Base-by-base conservation (phyloP, 1,284 basidiomycete species). In the Hemileia vastatrix region DNA sequence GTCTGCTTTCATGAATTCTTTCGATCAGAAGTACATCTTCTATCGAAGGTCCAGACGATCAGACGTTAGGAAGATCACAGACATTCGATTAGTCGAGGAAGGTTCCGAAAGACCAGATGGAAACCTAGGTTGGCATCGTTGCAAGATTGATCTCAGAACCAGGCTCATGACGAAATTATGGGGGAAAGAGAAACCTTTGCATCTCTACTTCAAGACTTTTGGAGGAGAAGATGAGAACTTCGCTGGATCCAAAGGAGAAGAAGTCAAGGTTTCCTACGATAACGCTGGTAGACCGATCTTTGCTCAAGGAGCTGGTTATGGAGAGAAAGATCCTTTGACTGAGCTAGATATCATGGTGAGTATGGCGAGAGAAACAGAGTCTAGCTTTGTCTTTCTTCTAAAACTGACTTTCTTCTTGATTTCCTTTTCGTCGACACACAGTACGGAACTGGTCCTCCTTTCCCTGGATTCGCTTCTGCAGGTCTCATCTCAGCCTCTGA, bases 381-480 rank as follows among this genome's bases (percentile, higher is more conserved):
- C 23, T 15, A 5, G 18, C 23, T 31, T 18, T 15, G 18, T 45
- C 24, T 31, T 43, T 32, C 27, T 43, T 21, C 52, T 54, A 32
- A 54, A n/a, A 23, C 15, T 52, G 18, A 27, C 15, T 23, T 27
- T 27, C 15, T 23, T 15, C 50, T 23, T 24, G 50, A 23, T n/a
- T n/a, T 31, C 32, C n/a, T 11, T 23, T 43, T 23, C n/a, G 9
- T 40, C 36, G 8, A 11, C 36, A 9, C 8, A 24, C 24, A 54
- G 63, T 74, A 74, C 47, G 72, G 72, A 21, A 59, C 66, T 44
- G 70, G 71, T 31, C 65, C 67, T 1, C 67, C 69, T 1, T 69
- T 66, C 67, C 72, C 72, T 2, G 71, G 71, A n/a, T 74, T 72
- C 36, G 48, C 44, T 1, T 18, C 45, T 1, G 68, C 65, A 0